Evolutionary conservation across 2,329 filamentous ascomycete genomes (phyloP).

Genomic region (Neurospora sp.): DNA sequence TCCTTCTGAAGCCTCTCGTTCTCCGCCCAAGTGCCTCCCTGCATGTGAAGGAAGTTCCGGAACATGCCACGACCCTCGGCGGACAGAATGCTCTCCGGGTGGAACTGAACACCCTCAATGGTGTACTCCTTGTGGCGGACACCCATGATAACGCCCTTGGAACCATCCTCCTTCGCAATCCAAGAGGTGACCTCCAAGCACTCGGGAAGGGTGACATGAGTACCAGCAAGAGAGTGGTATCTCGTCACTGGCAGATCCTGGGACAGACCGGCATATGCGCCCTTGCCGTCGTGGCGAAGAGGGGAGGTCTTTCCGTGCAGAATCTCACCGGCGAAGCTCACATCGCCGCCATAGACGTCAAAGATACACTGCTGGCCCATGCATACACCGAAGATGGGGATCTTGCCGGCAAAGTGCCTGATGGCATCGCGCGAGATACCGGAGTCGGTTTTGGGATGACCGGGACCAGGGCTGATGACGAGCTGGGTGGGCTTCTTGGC

Average conservation of each 20-base stretch:
- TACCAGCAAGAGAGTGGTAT: constrained; percentile 94
- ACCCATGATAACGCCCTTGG: constrained; percentile 88
- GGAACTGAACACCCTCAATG: constrained; percentile 95
- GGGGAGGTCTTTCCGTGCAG: constrained; percentile 95
- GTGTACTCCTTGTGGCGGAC: constrained; percentile 85
- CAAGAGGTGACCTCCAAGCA: constrained; percentile 86
- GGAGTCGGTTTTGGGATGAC: constrained; percentile 83
- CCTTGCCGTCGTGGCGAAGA: constrained; percentile 78
- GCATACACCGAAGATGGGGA: constrained; percentile 93
- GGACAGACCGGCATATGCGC: constrained; percentile 76
- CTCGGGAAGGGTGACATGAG: constrained; percentile 74
- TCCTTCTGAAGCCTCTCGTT: constrained; percentile 51
- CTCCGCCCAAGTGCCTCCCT: constrained; percentile 84
- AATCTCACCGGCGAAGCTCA: constrained; percentile 90
- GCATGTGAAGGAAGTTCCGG: constrained; percentile 81
- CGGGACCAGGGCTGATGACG: constrained; percentile 89
- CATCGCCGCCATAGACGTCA: constrained; percentile 82
- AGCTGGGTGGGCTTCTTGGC: constrained; percentile 82
- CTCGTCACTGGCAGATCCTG: constrained; percentile 81
- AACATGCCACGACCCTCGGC: constrained; percentile 83
- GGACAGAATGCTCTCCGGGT: constrained; percentile 93
- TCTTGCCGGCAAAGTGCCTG: constrained; percentile 82
- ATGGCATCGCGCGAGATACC: constrained; percentile 92
- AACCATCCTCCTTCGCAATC: constrained; percentile 67
- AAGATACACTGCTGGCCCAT: constrained; percentile 99